A percentile compares a stretch with the other conserved stretches of the same genome.
Evolutionary conservation across 176 grass and related monocot species (phyloP).

Genomic region (Oryza meyeriana): DNA sequence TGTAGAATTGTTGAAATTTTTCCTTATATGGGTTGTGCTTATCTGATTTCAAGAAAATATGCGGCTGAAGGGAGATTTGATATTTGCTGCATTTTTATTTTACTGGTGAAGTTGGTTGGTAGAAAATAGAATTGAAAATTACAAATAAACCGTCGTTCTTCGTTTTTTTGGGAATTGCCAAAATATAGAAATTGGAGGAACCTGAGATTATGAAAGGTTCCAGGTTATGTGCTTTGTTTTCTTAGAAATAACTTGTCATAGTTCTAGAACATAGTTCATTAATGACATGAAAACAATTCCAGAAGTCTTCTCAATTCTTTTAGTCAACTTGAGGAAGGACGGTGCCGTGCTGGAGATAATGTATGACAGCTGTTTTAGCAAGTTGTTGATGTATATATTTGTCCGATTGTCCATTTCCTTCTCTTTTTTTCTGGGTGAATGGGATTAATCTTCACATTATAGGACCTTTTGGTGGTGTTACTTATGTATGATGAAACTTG

Average conservation of each 20-base stretch:
- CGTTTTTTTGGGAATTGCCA: not conserved
- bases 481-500: too few relatives aligned
- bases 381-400: constrained; percentile 23
- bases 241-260: too few relatives aligned
- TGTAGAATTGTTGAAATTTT: not conserved
- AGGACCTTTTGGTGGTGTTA: too few relatives aligned
- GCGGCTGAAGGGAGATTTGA: not conserved
- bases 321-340: constrained; percentile 21
- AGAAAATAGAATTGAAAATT: not conserved
- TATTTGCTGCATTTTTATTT: not conserved
- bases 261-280: too few relatives aligned
- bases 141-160: not conserved
- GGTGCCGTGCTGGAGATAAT: not conserved
- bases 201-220: too few relatives aligned
- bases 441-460: too few relatives aligned
- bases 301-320: not conserved
- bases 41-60: not conserved
- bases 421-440: not conserved
- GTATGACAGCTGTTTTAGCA: constrained; percentile 3
- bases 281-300: not conserved
- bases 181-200: not conserved
- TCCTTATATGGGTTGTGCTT: not conserved
- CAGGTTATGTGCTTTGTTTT: too few relatives aligned
- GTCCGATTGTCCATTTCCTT: not conserved
- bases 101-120: not conserved